Conservation (phyloP, 129 eudicot genomes). For the Pittosporum tobira region DNA sequence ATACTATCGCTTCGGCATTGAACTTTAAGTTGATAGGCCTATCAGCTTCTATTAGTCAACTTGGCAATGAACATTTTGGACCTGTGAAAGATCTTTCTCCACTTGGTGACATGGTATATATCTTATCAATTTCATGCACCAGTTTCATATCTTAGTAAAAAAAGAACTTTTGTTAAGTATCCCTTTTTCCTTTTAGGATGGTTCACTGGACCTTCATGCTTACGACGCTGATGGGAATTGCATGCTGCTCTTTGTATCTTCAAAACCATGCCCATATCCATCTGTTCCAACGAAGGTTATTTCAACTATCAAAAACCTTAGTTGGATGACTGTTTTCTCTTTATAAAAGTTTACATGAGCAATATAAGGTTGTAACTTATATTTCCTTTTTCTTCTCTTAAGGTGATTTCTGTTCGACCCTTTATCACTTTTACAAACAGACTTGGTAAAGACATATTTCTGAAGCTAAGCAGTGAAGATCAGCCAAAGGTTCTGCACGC, state of each 20-base stretch:
- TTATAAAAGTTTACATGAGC: background rate
- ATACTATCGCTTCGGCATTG: conserved; percentile 77
- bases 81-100: conserved; percentile 81
- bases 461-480: conserved; percentile 81
- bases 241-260: conserved; percentile 73
- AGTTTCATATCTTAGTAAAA: background rate
- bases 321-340: background rate
- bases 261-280: conserved; percentile 84
- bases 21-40: conserved; percentile 68
- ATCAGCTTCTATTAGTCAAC: conserved; percentile 51
- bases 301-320: background rate
- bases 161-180: background rate
- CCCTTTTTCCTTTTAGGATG: conserved; percentile 43
- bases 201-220: conserved; percentile 72
- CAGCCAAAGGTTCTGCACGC: conserved; percentile 58
- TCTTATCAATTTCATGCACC: background rate
- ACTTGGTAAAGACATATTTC: conserved; percentile 58
- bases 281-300: conserved; percentile 88
- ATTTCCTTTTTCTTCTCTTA: conserved; percentile 9
- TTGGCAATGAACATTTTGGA: conserved; percentile 66
- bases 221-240: conserved; percentile 60
- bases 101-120: conserved; percentile 82
- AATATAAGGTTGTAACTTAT: conserved; percentile 9
- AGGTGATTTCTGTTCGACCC: conserved; percentile 82
- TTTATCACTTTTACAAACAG: conserved; percentile 88